Percentiles rank a stretch among this genome's conserved stretches.
Conservation (phyloP, 2,329 filamentous ascomycete genomes). For the Trichophyton rubrum region DNA sequence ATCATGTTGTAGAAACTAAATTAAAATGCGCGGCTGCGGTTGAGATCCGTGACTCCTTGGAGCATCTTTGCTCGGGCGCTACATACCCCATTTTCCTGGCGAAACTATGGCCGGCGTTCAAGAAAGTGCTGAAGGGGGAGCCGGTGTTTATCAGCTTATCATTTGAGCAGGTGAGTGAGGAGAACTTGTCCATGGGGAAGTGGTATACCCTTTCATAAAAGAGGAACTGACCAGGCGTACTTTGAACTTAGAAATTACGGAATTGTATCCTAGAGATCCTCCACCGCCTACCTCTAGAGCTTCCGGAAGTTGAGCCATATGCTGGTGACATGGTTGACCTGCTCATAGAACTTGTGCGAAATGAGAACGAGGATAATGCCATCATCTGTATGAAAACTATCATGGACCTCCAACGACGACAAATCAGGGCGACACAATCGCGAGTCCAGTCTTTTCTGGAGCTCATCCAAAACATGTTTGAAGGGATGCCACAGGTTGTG, state of each 20-base stretch:
- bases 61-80: conserved; percentile 63
- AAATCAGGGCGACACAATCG: conserved; percentile 65
- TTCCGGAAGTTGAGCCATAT: conserved; percentile 75
- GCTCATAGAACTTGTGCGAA: conserved; percentile 73
- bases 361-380: conserved; percentile 96
- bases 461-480: conserved; percentile 89
- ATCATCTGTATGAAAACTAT: conserved; percentile 97
- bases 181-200: neutral
- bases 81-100: conserved; percentile 72
- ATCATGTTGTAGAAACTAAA: conserved; percentile 53
- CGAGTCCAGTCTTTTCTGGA: conserved; percentile 83
- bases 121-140: conserved; percentile 69
- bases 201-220: conserved; percentile 4
- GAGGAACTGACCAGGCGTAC: neutral
- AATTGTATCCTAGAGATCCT: conserved; percentile 91
- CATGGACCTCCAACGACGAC: conserved; percentile 90
- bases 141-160: conserved; percentile 87
- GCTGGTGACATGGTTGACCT: conserved; percentile 81
- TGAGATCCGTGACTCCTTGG: conserved; percentile 80
- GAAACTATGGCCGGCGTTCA: conserved; percentile 79
- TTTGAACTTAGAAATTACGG: conserved; percentile 56
- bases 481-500: conserved; percentile 90
- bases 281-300: conserved; percentile 66
- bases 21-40: conserved; percentile 69
- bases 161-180: conserved; percentile 60